These are phyloP conservation scores for Phaseolus coccineus DNA, from an alignment of 331 rosid genomes.

Conservation along the genomic window DNA sequence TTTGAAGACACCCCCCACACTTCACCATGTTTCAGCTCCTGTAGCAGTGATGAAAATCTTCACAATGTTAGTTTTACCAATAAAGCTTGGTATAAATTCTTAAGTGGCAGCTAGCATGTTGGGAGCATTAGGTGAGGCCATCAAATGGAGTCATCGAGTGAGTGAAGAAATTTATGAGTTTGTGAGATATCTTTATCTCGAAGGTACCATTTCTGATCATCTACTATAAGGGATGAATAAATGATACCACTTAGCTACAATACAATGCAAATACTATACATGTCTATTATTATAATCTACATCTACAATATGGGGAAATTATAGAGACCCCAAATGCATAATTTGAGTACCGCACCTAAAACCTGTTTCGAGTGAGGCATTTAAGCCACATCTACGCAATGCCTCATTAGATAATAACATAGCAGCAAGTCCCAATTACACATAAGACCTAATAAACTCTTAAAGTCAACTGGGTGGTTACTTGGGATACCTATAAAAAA, in stretches of 20 bases:
- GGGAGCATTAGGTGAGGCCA: slow-evolving; percentile 34
- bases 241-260: slow-evolving; percentile 22
- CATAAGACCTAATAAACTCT: slow-evolving; percentile 15
- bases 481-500: slow-evolving; percentile 39
- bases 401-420: slow-evolving; percentile 17
- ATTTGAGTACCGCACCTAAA: slow-evolving; percentile 12
- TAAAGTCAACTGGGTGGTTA: slow-evolving; percentile 41
- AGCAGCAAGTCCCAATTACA: slow-evolving; percentile 1
- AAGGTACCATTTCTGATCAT: slow-evolving; percentile 18
- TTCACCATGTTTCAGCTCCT: not conserved
- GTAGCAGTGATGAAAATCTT: not conserved
- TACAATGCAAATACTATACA: slow-evolving; percentile 10
- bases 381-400: slow-evolving; percentile 35
- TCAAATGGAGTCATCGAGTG: not conserved
- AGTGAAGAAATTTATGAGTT: slow-evolving; percentile 3
- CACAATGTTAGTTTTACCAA: slow-evolving; percentile 14
- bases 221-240: slow-evolving; percentile 4
- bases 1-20: no score
- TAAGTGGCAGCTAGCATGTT: not conserved
- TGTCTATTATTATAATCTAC: not conserved
- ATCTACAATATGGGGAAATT: slow-evolving; percentile 7
- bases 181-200: not conserved
- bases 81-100: not conserved
- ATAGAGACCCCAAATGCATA: slow-evolving; percentile 13
- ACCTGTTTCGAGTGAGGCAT: slow-evolving; percentile 9